A percentile compares a stretch with the other conserved stretches of the same genome.
These are phyloP conservation scores for Aquilaria sinensis DNA, from an alignment of 345 rosid genomes.

Conservation along the genomic window DNA sequence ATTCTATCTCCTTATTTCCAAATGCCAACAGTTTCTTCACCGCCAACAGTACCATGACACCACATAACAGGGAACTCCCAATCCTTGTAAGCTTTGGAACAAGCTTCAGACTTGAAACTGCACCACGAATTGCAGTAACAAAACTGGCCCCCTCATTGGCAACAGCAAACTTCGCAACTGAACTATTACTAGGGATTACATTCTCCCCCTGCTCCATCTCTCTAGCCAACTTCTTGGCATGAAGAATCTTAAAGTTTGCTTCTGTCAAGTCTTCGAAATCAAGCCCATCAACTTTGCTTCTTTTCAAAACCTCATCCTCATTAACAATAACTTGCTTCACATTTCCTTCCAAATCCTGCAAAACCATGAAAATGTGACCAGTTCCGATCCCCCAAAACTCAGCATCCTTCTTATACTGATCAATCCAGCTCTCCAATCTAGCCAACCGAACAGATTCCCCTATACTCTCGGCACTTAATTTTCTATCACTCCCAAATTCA, in stretches of 20 bases:
- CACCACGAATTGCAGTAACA: slow-evolving; percentile 26
- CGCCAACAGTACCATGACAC: slow-evolving; percentile 47
- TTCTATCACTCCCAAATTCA: slow-evolving; percentile 18
- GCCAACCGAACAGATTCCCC: slow-evolving; percentile 43
- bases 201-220: slow-evolving; percentile 53
- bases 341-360: slow-evolving; percentile 47
- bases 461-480: slow-evolving; percentile 20
- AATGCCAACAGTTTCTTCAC: slow-evolving; percentile 34
- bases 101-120: slow-evolving; percentile 28
- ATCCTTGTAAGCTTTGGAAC: slow-evolving; percentile 31
- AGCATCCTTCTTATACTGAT: slow-evolving; percentile 50
- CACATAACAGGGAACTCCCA: slow-evolving; percentile 45
- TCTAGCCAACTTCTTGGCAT: slow-evolving; percentile 57
- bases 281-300: slow-evolving; percentile 24
- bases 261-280: slow-evolving; percentile 28
- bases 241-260: slow-evolving; percentile 32
- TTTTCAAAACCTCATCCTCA: slow-evolving; percentile 47
- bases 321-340: slow-evolving; percentile 49
- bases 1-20: slow-evolving; percentile 30
- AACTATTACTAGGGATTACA: slow-evolving; percentile 60
- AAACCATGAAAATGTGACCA: slow-evolving; percentile 53
- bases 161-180: slow-evolving; percentile 59
- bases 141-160: slow-evolving; percentile 29
- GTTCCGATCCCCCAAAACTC: slow-evolving; percentile 77
- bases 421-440: slow-evolving; percentile 65